These are phyloP conservation scores for Cladophialophora carrionii DNA, from an alignment of 2,329 filamentous ascomycete species.

Conservation along the genomic window DNA sequence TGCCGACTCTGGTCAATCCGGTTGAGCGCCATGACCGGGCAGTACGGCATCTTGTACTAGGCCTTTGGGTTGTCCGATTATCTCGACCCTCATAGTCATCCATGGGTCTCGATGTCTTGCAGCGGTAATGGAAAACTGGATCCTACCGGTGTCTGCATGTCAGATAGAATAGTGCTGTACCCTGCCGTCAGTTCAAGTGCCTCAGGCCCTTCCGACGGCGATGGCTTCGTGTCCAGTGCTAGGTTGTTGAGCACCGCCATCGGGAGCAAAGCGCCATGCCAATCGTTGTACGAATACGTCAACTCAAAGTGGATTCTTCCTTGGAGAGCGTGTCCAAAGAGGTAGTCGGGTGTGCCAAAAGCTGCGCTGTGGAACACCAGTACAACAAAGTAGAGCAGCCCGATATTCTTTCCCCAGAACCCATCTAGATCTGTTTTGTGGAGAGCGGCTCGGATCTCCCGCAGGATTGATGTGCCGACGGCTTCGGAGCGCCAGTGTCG, in stretches of 20 bases:
- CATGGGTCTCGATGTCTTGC: neutral
- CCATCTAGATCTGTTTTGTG: slow-evolving; percentile 19
- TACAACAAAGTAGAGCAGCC: slow-evolving; percentile 26
- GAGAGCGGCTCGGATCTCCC: slow-evolving; percentile 14
- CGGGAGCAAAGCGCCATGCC: slow-evolving; percentile 25
- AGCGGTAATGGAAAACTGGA: neutral
- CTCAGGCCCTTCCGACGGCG: neutral
- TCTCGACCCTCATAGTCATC: neutral
- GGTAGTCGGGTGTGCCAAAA: slow-evolving; percentile 23
- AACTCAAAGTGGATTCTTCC: slow-evolving; percentile 21
- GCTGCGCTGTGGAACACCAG: slow-evolving; percentile 27
- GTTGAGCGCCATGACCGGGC: too few species aligned
- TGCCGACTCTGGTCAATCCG: neutral
- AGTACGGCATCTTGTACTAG: neutral
- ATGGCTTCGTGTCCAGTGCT: neutral
- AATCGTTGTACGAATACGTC: slow-evolving; percentile 26
- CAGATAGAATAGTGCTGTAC: slow-evolving; percentile 7
- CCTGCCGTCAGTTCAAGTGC: neutral
- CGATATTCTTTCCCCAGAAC: slow-evolving; percentile 25
- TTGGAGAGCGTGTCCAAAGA: slow-evolving; percentile 17
- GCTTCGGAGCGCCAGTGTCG: slow-evolving; percentile 15
- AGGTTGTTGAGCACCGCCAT: slow-evolving; percentile 24
- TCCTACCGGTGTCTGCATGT: neutral
- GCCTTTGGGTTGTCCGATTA: too few species aligned
- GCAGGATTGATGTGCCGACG: slow-evolving; percentile 9